Percentiles rank a stretch among this genome's conserved stretches.
These are phyloP conservation scores for Pseudoneurospora amorphoporcata DNA, from an alignment of 495 filamentous ascomycete genomes.

Conservation along the genomic window DNA sequence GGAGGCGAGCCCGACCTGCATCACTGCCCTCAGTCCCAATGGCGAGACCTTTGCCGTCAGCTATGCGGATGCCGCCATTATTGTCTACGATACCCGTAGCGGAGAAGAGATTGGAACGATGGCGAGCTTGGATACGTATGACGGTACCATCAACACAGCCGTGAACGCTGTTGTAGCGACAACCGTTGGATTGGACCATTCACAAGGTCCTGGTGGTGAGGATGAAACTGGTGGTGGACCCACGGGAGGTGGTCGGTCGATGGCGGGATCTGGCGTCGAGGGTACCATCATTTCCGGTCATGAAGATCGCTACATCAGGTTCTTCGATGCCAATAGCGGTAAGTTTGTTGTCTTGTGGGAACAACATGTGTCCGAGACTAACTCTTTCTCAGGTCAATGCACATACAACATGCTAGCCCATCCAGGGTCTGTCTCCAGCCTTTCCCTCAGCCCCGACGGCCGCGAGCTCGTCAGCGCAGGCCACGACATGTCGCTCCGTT, in stretches of 20 bases:
- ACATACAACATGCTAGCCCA: conserved; percentile 98
- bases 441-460: conserved; percentile 85
- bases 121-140: conserved; percentile 86
- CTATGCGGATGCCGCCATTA: conserved; percentile 77
- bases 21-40: conserved; percentile 72
- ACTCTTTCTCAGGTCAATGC: conserved; percentile 69
- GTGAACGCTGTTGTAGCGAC: conserved; percentile 91
- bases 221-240: conserved; percentile 51
- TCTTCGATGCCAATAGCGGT: conserved; percentile 99
- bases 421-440: conserved; percentile 78
- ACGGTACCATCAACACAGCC: conserved; percentile 69
- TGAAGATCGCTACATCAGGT: conserved; percentile 88
- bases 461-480: conserved; percentile 91
- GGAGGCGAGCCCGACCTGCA: conserved; percentile 75
- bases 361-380: conserved; percentile 10
- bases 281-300: conserved; percentile 91
- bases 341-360: conserved; percentile 29
- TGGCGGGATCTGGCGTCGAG: conserved; percentile 61
- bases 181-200: conserved; percentile 61
- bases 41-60: conserved; percentile 91
- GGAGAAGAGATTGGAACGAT: conserved; percentile 88
- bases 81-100: conserved; percentile 83
- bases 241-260: conserved; percentile 60
- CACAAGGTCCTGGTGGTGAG: conserved; percentile 44
- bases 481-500: conserved; percentile 86